Conservation (phyloP, 306 rosid species). For the Sicyos edulis region DNA sequence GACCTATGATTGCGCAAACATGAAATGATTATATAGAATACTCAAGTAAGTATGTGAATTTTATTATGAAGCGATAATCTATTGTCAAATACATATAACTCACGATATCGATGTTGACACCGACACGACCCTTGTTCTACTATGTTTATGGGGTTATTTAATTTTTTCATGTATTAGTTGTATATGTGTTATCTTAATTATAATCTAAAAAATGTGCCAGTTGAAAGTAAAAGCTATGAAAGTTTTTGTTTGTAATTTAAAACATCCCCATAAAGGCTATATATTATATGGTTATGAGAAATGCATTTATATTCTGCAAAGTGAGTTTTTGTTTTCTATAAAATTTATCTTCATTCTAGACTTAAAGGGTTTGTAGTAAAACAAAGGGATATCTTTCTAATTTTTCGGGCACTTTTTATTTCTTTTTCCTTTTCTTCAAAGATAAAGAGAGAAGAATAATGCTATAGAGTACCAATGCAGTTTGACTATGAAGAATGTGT, state of each 20-base stretch:
- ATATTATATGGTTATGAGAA: background rate
- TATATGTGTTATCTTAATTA: background rate
- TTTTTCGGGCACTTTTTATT: background rate
- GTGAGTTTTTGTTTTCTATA: conserved; percentile 19
- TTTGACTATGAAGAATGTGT: background rate
- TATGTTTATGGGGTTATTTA: background rate
- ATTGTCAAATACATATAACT: too few species aligned
- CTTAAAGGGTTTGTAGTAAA: conserved; percentile 9
- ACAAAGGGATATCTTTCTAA: background rate
- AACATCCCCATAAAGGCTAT: conserved; percentile 7
- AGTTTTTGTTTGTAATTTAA: background rate
- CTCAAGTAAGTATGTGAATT: background rate
- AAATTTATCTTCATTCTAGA: conserved; percentile 2
- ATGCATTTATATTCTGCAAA: conserved; percentile 9
- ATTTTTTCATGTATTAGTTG: background rate
- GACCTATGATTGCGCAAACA: background rate
- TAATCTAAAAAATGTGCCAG: background rate
- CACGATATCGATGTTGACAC: background rate
- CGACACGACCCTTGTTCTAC: background rate
- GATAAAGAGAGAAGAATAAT: background rate
- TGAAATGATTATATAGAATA: background rate
- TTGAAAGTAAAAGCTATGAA: background rate
- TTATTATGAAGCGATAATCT: too few species aligned
- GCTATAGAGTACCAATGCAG: background rate
- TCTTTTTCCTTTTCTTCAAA: background rate